Base-by-base conservation (phyloP, 306 rosid species). In the Pterocarpus santalinus region DNA sequence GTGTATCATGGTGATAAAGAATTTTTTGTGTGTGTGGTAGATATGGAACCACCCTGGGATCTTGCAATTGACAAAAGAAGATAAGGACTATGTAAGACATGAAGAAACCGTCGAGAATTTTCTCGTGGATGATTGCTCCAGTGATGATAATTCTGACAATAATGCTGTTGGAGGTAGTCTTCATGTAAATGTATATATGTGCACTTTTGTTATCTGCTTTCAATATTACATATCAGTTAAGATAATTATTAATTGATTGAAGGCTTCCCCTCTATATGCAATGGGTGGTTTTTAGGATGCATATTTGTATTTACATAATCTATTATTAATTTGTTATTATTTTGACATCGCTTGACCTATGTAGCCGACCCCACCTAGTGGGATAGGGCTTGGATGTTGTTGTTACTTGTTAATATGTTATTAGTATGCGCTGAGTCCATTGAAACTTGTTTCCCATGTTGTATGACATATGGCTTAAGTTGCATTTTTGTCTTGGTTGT, bases 1-100 rank as follows among this genome's bases (percentile, higher is more conserved):
- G 76, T 65, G 58, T 51, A 69, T 55, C 30, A 35, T 73, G 81
- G 51, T 88, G 65, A 71, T 71, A 35, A 64, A 46, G 47, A n/a
- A 16, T 11, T 69, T 77, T 88, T 12, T 83, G 1, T 87, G 83
- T 72, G 56, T 76, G 77, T 89, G 68, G 75, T 91, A 95, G 99
- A 95, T 95, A 84, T 93, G 98, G 98, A 95, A 95, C 80, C 99
- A 95, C 87, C 99, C 99, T 28, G 98, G 99, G 81, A 95, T 95
- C 81, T 89, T 95, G 94, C 99, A 95, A 86, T 76, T 95, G 82
- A 89, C 87, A 75, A 95, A 93, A 89, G 97, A 95, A 68, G 93
- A 86, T 52, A 95, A 83, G 84, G 89, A 83, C 66, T 83, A 84
- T 44, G 90, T 75, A 47, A 90, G 89, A 77, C 90, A 90, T 43